These are phyloP conservation scores for Omphalotus guepiniiformis DNA, from an alignment of 768 basidiomycete genomes.

Conservation along the genomic window DNA sequence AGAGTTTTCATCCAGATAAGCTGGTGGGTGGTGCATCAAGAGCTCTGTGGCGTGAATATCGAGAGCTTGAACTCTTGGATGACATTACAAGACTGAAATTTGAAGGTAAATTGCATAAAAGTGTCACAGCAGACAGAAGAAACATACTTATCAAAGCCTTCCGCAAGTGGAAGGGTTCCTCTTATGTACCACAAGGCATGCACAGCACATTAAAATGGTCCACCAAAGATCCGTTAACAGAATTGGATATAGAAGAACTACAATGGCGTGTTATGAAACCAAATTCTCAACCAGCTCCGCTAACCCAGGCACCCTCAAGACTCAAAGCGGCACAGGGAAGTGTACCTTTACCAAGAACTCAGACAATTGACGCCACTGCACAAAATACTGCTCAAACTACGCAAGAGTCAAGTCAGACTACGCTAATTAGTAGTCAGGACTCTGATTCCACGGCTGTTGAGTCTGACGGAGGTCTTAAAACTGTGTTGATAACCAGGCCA, in stretches of 20 bases:
- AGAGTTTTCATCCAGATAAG: constrained; percentile 2
- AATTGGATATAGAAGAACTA: not conserved
- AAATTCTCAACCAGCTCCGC: not conserved
- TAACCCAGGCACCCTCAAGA: no score
- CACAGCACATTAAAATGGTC: not conserved
- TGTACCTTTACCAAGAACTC: no score
- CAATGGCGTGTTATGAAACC: constrained; percentile 1
- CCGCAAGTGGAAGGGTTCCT: not conserved
- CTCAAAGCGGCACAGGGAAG: no score
- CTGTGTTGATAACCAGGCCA: no score
- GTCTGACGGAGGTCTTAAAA: no score
- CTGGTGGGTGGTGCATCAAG: constrained; percentile 13
- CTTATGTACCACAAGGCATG: not conserved
- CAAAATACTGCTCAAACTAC: no score
- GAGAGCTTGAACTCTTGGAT: constrained; percentile 32
- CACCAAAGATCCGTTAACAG: not conserved
- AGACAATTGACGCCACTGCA: no score
- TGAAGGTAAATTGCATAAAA: constrained; percentile 13
- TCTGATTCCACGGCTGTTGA: no score
- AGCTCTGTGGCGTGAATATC: constrained; percentile 25
- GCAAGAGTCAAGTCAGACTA: no score
- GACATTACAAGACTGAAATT: constrained; percentile 26
- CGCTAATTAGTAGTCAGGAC: no score
- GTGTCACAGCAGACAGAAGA: constrained; percentile 11
- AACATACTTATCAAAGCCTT: not conserved